A percentile compares a stretch with the other conserved stretches of the same genome.
phyloP scores from a whole-genome alignment of 306 rosid genomes.

The Cicer cuneatum region DNA sequence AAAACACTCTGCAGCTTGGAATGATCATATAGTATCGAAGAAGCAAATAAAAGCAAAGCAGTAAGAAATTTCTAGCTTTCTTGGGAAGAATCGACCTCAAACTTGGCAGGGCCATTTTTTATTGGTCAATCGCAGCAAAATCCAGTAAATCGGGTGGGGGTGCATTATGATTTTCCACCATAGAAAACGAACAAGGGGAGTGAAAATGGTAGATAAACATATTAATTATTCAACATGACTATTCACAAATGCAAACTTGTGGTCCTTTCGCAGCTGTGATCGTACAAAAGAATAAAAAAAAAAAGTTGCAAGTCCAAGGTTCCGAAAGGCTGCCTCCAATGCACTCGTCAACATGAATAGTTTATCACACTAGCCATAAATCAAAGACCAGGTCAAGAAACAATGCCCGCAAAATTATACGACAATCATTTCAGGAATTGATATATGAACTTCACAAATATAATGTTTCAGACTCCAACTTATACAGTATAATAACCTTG shows the following conservation, averaged over 20 bases:
- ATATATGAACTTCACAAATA: constrained; percentile 73
- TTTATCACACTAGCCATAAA: constrained; percentile 30
- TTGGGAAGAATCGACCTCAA: constrained; percentile 38
- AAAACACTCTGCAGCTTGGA: constrained; percentile 19
- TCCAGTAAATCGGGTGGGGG: constrained; percentile 11
- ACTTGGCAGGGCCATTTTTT: constrained; percentile 32
- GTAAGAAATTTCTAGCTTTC: constrained; percentile 21
- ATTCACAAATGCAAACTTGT: constrained; percentile 24
- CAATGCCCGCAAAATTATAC: constrained; percentile 43
- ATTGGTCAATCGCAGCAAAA: constrained; percentile 41
- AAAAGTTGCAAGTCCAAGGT: constrained; percentile 30
- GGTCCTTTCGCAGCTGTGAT: constrained; percentile 47
- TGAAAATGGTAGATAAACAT: constrained; percentile 24
- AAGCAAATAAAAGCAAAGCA: background rate
- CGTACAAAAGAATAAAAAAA: constrained; percentile 14
- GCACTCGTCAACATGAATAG: constrained; percentile 1
- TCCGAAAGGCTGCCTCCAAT: constrained; percentile 34
- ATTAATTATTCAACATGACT: constrained; percentile 1
- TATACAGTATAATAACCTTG: constrained; percentile 87
- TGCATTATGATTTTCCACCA: constrained; percentile 22
- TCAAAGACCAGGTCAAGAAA: constrained; percentile 41
- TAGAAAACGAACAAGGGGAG: constrained; percentile 23
- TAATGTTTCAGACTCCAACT: constrained; percentile 62
- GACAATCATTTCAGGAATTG: constrained; percentile 61
- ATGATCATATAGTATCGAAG: background rate